Conservation (phyloP, 805 yeast genomes). For the Kuraishia piskuri region DNA sequence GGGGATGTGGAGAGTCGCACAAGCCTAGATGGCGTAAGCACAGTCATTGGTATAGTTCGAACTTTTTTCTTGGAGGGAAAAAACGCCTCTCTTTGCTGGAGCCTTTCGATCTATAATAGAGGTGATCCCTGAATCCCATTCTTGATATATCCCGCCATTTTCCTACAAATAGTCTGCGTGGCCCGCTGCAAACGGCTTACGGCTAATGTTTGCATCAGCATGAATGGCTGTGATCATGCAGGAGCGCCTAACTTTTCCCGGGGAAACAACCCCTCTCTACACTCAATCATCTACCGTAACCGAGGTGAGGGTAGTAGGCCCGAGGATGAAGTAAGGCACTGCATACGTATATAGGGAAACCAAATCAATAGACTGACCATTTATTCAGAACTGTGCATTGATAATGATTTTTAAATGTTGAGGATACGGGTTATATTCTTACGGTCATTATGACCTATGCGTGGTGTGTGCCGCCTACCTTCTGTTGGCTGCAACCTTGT, state of each 20-base stretch:
- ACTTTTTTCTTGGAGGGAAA: no score
- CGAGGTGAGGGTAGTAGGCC: no score
- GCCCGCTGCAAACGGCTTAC: neutral
- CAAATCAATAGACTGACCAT: no score
- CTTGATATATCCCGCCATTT: neutral
- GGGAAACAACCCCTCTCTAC: neutral
- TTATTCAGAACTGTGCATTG: no score
- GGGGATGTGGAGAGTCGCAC: slow-evolving; percentile 42
- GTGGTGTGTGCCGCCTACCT: neutral
- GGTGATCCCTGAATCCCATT: no score
- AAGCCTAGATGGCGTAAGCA: slow-evolving; percentile 49
- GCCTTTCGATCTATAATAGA: no score
- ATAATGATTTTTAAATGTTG: neutral
- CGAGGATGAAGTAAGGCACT: no score
- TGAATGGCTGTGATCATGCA: neutral
- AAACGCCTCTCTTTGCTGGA: no score
- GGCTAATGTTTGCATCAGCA: neutral
- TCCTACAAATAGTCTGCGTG: neutral
- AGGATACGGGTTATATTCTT: neutral
- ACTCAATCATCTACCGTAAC: no score
- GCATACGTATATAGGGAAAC: no score
- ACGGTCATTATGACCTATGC: neutral
- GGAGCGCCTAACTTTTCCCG: neutral
- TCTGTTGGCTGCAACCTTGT: neutral
- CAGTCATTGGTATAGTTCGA: slow-evolving; percentile 8